phyloP scores from a whole-genome alignment of 129 eudicot genomes.

The Scalesia atractyloides region DNA sequence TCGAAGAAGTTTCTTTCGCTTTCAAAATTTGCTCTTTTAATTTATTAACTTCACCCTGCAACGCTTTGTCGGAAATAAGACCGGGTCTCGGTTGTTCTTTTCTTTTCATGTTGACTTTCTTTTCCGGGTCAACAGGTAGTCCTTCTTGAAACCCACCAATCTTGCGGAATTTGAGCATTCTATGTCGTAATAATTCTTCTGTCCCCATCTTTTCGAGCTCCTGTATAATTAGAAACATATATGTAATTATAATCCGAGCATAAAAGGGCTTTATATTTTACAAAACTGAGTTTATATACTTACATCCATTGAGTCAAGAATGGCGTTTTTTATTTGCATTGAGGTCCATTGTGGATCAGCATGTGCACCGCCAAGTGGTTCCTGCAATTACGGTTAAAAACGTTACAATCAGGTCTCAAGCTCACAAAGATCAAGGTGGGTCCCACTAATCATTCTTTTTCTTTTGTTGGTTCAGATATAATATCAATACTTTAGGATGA shows the following conservation, averaged over 20 bases:
- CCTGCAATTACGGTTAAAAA: slow-evolving; percentile 48
- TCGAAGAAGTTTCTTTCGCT: slow-evolving; percentile 46
- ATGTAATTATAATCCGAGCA: slow-evolving; percentile 3
- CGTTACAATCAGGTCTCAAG: not conserved
- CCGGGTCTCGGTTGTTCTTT: slow-evolving; percentile 57
- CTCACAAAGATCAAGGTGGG: not conserved
- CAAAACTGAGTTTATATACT: slow-evolving; percentile 36
- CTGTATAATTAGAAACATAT: slow-evolving; percentile 33
- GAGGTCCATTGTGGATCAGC: slow-evolving; percentile 95
- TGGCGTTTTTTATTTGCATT: slow-evolving; percentile 70
- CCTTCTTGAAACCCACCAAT: slow-evolving; percentile 76
- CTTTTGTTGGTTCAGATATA: not conserved
- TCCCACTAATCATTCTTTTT: slow-evolving; percentile 1
- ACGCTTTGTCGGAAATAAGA: slow-evolving; percentile 48
- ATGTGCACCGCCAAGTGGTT: slow-evolving; percentile 99
- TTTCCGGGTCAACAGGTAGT: slow-evolving; percentile 59
- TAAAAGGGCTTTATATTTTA: not conserved
- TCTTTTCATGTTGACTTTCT: slow-evolving; percentile 62
- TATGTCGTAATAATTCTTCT: slow-evolving; percentile 54
- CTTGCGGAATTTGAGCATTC: slow-evolving; percentile 68
- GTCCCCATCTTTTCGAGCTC: slow-evolving; percentile 70
- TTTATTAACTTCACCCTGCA: slow-evolving; percentile 65
- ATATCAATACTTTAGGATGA: not conserved
- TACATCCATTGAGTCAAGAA: slow-evolving; percentile 82
- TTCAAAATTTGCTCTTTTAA: slow-evolving; percentile 53